These are phyloP conservation scores for Candida freyschussii DNA, from an alignment of 1,139 yeast genomes.

Conservation along the genomic window DNA sequence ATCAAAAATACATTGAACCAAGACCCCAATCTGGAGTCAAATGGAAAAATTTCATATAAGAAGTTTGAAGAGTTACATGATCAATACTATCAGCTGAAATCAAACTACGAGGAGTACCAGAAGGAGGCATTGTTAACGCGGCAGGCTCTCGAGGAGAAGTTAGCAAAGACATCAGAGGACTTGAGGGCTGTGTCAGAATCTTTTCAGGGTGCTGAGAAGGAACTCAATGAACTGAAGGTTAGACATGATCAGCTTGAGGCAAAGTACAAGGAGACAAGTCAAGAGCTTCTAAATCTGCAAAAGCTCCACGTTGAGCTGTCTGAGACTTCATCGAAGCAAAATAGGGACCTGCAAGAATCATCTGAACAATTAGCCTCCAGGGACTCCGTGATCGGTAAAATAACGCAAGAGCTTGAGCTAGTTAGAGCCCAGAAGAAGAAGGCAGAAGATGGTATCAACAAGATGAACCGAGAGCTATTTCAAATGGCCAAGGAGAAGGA, in stretches of 20 bases:
- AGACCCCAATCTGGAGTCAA: slow-evolving; percentile 71
- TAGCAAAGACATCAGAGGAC: slow-evolving; percentile 11
- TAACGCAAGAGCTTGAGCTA: slow-evolving; percentile 36
- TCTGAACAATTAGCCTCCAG: slow-evolving; percentile 21
- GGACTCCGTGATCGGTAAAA: slow-evolving; percentile 33
- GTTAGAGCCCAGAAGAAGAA: slow-evolving; percentile 50
- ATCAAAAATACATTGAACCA: slow-evolving; percentile 68
- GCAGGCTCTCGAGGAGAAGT: slow-evolving; percentile 7
- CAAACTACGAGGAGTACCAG: slow-evolving; percentile 32
- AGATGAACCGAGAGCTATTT: slow-evolving; percentile 81
- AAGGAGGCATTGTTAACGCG: slow-evolving; percentile 25
- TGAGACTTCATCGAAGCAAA: slow-evolving; percentile 15
- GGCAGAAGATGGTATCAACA: slow-evolving; percentile 85
- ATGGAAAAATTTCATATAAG: slow-evolving; percentile 61
- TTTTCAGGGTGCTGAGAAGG: slow-evolving; percentile 14
- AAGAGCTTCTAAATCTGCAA: slow-evolving; percentile 18
- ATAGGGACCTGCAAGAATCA: slow-evolving; percentile 9
- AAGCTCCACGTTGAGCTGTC: slow-evolving; percentile 29
- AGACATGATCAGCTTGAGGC: slow-evolving; percentile 9
- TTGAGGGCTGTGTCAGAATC: slow-evolving; percentile 11
- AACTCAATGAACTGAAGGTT: slow-evolving; percentile 16
- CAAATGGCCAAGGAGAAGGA: slow-evolving; percentile 58
- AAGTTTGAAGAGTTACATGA: slow-evolving; percentile 59
- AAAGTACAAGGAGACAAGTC: slow-evolving; percentile 4
- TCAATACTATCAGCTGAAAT: slow-evolving; percentile 32